Evolutionary conservation across 352 stramenopile genomes (phyloP), one percentile per base, ranked within the genome.

Genomic region (Globisporangium irregulare): DNA sequence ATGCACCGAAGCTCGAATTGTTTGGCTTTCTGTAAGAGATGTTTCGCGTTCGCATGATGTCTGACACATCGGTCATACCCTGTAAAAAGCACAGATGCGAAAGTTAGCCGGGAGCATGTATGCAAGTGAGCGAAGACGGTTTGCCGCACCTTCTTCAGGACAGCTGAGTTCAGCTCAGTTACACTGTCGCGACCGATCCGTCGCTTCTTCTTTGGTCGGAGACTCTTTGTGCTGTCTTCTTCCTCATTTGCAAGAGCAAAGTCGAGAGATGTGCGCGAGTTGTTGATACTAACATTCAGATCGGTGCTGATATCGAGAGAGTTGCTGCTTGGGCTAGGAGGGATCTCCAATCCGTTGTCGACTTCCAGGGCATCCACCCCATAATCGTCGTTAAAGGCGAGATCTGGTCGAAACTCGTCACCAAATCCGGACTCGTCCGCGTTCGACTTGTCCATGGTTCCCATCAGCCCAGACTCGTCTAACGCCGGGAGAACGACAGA

Each of bases 111-210:
- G 53, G 36, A 10, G 24, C 32, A 29, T 32, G 7, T 20, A 64
- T 18, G 25, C 10, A 18, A 43, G n/a, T 20, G 41, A 38, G 3
- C 7, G 12, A 9, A 24, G 8, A n/a, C 43, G 62, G 41, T 29
- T 7, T 20, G 1, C 18, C 14, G n/a, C 50, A 81, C 81, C 66
- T 93, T 77, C 62, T 94, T 95, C 64, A 95, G 70, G 46, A 85
- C 75, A 2, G 80, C 65, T n/a, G 87, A 92, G 34, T 76, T 92
- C 18, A 96, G 68, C 63, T 96, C 84, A 6, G 84, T 96, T 22
- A 91, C 80, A 18, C 73, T 92, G 66, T 96, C 89, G 24, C 85
- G 89, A 43, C 73, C 79, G 43, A 96, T 89, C 58, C 90, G 91
- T 18, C 89, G 85, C 71, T 94, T 94, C 74, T 94, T 95, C 64